phyloP scores from a whole-genome alignment of 768 basidiomycete genomes.

The Psilocybe cubensis region DNA sequence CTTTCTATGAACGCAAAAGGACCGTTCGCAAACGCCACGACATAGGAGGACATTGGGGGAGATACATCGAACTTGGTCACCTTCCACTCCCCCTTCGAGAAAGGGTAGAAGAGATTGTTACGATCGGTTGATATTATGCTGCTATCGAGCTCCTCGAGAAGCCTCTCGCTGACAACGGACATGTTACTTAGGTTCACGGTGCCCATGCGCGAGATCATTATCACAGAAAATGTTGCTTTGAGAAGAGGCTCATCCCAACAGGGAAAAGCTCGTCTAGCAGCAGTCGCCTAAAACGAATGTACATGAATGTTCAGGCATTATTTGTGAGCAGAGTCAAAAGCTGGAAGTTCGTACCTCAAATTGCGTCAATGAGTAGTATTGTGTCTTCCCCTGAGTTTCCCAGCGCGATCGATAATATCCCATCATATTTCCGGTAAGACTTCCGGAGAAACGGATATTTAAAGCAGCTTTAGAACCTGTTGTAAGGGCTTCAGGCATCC shows the following conservation, averaged over 20 bases:
- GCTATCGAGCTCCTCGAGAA: constrained; percentile 41
- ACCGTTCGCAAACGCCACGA: constrained; percentile 88
- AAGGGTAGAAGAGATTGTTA: constrained; percentile 45
- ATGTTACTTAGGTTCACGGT: constrained; percentile 89
- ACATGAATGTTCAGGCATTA: not conserved
- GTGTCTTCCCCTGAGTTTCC: constrained; percentile 64
- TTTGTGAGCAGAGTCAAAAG: not conserved
- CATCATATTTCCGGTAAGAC: constrained; percentile 73
- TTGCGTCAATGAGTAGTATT: constrained; percentile 83
- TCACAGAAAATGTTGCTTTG: constrained; percentile 81
- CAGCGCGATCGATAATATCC: constrained; percentile 80
- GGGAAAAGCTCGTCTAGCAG: constrained; percentile 81
- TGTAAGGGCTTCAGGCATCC: constrained; percentile 58
- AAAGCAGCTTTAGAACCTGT: constrained; percentile 73
- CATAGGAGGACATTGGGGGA: constrained; percentile 87
- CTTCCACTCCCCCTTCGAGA: constrained; percentile 66
- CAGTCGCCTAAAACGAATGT: constrained; percentile 63
- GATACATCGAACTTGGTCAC: constrained; percentile 81
- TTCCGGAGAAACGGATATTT: constrained; percentile 66
- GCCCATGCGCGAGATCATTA: constrained; percentile 74
- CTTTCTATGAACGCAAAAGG: constrained; percentile 74
- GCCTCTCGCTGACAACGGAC: constrained; percentile 67
- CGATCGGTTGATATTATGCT: constrained; percentile 27
- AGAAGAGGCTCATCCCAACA: constrained; percentile 94
- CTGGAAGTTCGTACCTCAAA: constrained; percentile 60